Evolutionary conservation across 768 basidiomycete species (phyloP).

Genomic region (Suillus subaureus): DNA sequence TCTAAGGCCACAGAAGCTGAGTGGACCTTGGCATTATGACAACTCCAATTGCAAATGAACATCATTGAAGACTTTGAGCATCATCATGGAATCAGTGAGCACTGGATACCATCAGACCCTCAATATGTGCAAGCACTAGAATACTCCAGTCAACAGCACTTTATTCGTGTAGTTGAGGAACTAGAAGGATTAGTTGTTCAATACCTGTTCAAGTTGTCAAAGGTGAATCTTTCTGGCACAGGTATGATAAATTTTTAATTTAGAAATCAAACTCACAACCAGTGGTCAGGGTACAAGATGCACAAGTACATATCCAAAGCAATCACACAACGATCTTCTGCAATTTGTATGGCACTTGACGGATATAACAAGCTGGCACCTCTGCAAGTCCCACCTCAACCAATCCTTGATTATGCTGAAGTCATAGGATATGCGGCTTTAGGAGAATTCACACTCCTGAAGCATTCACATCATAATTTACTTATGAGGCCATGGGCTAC

Average conservation of each 20-base stretch:
- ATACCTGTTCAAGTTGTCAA: slow-evolving; percentile 40
- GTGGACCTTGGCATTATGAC: slow-evolving; percentile 17
- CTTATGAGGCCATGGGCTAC: slow-evolving; percentile 31
- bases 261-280: not conserved
- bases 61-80: slow-evolving; percentile 12
- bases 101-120: slow-evolving; percentile 27
- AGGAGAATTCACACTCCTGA: slow-evolving; percentile 37
- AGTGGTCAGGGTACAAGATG: slow-evolving; percentile 35
- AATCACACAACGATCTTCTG: slow-evolving; percentile 29
- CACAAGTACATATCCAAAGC: slow-evolving; percentile 37
- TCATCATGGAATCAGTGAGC: slow-evolving; percentile 25
- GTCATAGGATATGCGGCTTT: slow-evolving; percentile 24
- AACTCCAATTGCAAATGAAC: slow-evolving; percentile 15
- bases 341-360: slow-evolving; percentile 34
- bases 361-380: slow-evolving; percentile 35
- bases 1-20: slow-evolving; percentile 24
- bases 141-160: slow-evolving; percentile 15
- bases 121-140: slow-evolving; percentile 25
- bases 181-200: slow-evolving; percentile 37
- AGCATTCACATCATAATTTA: slow-evolving; percentile 33
- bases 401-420: slow-evolving; percentile 22
- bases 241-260: slow-evolving; percentile 26
- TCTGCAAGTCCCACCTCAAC: slow-evolving; percentile 18
- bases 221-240: slow-evolving; percentile 37
- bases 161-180: slow-evolving; percentile 32